These are phyloP conservation scores for Collybia nuda DNA, from an alignment of 768 basidiomycete species.

Conservation along the genomic window DNA sequence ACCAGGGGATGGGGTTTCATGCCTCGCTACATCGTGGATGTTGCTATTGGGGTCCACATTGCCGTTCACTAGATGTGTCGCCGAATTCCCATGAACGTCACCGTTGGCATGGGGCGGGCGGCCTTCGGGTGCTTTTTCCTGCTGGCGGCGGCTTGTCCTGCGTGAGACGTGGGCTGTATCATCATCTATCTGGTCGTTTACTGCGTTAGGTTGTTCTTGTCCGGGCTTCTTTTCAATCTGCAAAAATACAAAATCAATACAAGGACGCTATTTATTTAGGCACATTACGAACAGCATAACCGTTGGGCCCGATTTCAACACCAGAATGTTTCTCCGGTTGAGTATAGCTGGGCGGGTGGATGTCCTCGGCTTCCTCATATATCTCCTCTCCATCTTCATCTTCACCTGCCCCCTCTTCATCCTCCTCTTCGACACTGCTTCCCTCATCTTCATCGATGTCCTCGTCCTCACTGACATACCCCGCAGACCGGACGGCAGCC, in stretches of 20 bases:
- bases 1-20: slow-evolving; percentile 15
- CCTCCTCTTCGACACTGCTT: slow-evolving; percentile 60
- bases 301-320: slow-evolving; percentile 48
- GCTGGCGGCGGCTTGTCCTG: slow-evolving; percentile 56
- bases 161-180: slow-evolving; percentile 33
- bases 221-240: slow-evolving; percentile 37
- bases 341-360: slow-evolving; percentile 63
- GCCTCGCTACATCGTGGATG: neutral
- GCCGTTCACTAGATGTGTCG: neutral
- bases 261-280: neutral
- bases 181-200: slow-evolving; percentile 12
- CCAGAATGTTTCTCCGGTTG: slow-evolving; percentile 39
- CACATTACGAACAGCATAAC: slow-evolving; percentile 56
- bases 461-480: slow-evolving; percentile 84
- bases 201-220: slow-evolving; percentile 5
- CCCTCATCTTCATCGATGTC: slow-evolving; percentile 64
- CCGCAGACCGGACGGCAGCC: slow-evolving; percentile 86
- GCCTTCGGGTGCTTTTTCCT: slow-evolving; percentile 75
- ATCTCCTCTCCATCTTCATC: slow-evolving; percentile 46
- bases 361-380: slow-evolving; percentile 35
- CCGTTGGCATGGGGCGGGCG: slow-evolving; percentile 32
- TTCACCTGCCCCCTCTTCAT: slow-evolving; percentile 38
- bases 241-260: neutral
- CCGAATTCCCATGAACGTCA: neutral
- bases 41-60: no score